phyloP scores from a whole-genome alignment of 2,329 filamentous ascomycete genomes.

The Aspergillus unguis region DNA sequence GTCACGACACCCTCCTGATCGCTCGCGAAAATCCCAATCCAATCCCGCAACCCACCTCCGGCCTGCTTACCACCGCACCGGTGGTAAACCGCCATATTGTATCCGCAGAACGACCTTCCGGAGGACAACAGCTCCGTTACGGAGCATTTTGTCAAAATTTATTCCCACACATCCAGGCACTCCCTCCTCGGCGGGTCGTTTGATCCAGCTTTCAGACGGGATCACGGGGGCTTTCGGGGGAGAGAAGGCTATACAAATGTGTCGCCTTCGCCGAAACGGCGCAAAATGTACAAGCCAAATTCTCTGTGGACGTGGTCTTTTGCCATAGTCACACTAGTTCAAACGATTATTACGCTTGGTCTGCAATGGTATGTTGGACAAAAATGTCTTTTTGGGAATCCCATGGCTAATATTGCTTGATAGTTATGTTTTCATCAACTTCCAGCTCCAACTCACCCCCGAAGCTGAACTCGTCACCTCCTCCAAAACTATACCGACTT shows the following conservation, averaged over 20 bases:
- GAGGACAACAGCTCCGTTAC: slow-evolving; percentile 36
- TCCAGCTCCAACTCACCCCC: slow-evolving; percentile 59
- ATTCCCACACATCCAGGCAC: slow-evolving; percentile 51
- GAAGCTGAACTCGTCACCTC: slow-evolving; percentile 42
- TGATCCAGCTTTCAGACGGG: slow-evolving; percentile 49
- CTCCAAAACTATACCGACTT: slow-evolving; percentile 77
- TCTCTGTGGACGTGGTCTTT: slow-evolving; percentile 88
- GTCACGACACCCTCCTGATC: neutral
- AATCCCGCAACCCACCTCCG: neutral
- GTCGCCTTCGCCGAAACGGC: slow-evolving; percentile 29
- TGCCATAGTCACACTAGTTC: slow-evolving; percentile 67
- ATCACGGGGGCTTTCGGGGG: slow-evolving; percentile 49
- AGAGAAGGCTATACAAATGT: slow-evolving; percentile 49
- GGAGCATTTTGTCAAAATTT: slow-evolving; percentile 52
- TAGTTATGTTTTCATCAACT: slow-evolving; percentile 86
- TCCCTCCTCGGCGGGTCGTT: slow-evolving; percentile 59
- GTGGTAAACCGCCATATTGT: slow-evolving; percentile 35
- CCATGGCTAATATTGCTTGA: too few relatives aligned
- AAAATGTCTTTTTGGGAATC: too few relatives aligned
- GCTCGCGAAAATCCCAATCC: neutral
- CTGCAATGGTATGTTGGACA: slow-evolving; percentile 57
- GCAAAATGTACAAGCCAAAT: slow-evolving; percentile 71
- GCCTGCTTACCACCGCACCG: slow-evolving; percentile 23
- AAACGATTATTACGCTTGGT: slow-evolving; percentile 73
- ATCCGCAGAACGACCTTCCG: slow-evolving; percentile 24